A percentile compares a stretch with the other conserved stretches of the same genome.
Evolutionary conservation across 208 protist genomes (phyloP).

Genomic region (Leishmania arabica): DNA sequence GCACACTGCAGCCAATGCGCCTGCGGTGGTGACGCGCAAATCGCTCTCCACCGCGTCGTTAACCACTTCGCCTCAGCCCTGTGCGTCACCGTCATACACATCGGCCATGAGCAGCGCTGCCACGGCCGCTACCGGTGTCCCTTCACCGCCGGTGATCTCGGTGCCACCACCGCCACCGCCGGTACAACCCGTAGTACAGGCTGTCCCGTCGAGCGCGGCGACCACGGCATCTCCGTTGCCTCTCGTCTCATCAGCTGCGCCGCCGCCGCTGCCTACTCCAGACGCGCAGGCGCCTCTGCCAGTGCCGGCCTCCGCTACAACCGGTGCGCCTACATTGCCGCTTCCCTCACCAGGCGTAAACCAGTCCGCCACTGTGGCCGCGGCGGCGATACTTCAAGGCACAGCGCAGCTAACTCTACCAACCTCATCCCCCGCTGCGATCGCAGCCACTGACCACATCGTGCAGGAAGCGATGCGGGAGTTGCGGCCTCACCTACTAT

Average conservation of each 20-base stretch:
- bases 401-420: neutral
- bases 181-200: neutral
- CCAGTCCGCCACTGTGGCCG: neutral
- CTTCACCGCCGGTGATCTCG: neutral
- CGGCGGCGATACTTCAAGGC: neutral
- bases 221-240: neutral
- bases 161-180: conserved; percentile 1
- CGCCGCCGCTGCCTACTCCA: conserved; percentile 1
- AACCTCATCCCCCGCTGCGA: conserved; percentile 7
- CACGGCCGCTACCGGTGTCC: neutral
- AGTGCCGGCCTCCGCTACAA: neutral
- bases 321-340: conserved; percentile 15
- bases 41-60: conserved; percentile 11
- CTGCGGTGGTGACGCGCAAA: conserved; percentile 15
- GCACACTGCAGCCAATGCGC: conserved; percentile 2
- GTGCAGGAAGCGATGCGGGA: conserved; percentile 18
- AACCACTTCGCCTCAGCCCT: neutral
- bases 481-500: conserved; percentile 12
- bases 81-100: neutral
- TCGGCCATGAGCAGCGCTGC: neutral
- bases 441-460: conserved; percentile 10
- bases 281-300: neutral
- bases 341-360: conserved; percentile 10
- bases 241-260: neutral
- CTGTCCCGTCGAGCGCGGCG: neutral